Base-by-base conservation (phyloP, 2,329 filamentous ascomycete genomes). In the Phyllosticta citribraziliensis region DNA sequence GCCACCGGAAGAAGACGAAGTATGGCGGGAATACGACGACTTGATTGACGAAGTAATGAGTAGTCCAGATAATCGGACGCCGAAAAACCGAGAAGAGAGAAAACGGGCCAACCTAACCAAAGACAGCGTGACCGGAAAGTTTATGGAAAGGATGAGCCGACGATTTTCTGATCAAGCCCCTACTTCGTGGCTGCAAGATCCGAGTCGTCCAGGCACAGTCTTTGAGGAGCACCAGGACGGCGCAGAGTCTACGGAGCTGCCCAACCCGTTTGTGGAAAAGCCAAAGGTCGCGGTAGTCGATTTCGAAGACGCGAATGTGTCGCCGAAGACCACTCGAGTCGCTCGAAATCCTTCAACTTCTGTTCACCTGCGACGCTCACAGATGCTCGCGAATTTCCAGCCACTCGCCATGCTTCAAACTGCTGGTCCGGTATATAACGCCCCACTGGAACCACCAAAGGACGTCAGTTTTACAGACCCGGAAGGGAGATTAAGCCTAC, bases 11-110 rank as follows among this genome's bases (percentile, higher is more conserved):
- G 89, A 95, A 65, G 93, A 97, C 67, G 93, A 97, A 70, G 82
- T 96, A 1, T 97, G 93, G 93, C 87, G 92, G 57, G 93, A 96
- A 73, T 97, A 95, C 70, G 87, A 97, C 66, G 93, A 97, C 67
- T 77, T 97, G 12, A 82, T 97, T 59, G 88, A 89, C 58, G 86
- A 89, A 62, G 81, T 85, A 11, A 80, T 84, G 17, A 57, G 55
- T 3, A 53, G 51, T 25, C 60, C 52, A 24, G 52, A 53, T 19
- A n/a, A 53, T 19, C 19, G 24, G 24, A 53, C 52, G 52, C 52
- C 52, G 6, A 47, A 47, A n/a, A 47, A 17, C 14, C 17, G n/a
- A 17, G 40, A n/a, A 47, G 14, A 47, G n/a, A 47, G 14, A 5
- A 47, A 47, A 47, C 12, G 40, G 4, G 40, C 40, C 40, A 47